Conservation (phyloP, 768 basidiomycete genomes). For the Crassisporium funariophilum region DNA sequence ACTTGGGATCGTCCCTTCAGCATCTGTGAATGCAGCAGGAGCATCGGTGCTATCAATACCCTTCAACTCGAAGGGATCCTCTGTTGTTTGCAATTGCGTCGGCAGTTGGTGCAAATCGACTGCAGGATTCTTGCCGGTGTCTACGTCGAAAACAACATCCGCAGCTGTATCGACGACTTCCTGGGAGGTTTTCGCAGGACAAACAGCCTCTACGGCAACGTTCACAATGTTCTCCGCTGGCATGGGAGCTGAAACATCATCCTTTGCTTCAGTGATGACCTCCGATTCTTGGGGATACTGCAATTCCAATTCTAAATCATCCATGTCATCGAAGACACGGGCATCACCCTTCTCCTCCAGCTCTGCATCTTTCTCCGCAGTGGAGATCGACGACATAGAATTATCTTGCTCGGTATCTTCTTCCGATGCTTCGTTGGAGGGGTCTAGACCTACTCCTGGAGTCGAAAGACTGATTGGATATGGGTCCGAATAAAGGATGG, state of each 20-base stretch:
- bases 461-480: slow-evolving; percentile 53
- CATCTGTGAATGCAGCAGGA: slow-evolving; percentile 15
- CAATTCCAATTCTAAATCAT: slow-evolving; percentile 21
- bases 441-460: slow-evolving; percentile 24
- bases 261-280: neutral
- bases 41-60: slow-evolving; percentile 22
- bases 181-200: neutral
- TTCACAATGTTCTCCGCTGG: too few relatives aligned
- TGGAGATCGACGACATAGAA: slow-evolving; percentile 33
- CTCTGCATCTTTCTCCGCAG: slow-evolving; percentile 25
- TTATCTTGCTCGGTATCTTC: slow-evolving; percentile 30
- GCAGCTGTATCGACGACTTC: slow-evolving; percentile 32
- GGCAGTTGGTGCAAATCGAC: neutral
- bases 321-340: slow-evolving; percentile 12
- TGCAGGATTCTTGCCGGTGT: slow-evolving; percentile 22
- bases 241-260: too few relatives aligned
- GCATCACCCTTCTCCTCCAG: slow-evolving; percentile 15
- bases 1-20: too few relatives aligned
- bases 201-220: too few relatives aligned
- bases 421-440: slow-evolving; percentile 21
- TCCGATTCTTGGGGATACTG: slow-evolving; percentile 23
- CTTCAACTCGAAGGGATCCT: slow-evolving; percentile 36
- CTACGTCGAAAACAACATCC: slow-evolving; percentile 38
- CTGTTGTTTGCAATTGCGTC: slow-evolving; percentile 5
- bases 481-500: slow-evolving; percentile 41